A percentile compares a stretch with the other conserved stretches of the same genome.
phyloP scores from a whole-genome alignment of 129 eudicot genomes.

The Tagetes patula region DNA sequence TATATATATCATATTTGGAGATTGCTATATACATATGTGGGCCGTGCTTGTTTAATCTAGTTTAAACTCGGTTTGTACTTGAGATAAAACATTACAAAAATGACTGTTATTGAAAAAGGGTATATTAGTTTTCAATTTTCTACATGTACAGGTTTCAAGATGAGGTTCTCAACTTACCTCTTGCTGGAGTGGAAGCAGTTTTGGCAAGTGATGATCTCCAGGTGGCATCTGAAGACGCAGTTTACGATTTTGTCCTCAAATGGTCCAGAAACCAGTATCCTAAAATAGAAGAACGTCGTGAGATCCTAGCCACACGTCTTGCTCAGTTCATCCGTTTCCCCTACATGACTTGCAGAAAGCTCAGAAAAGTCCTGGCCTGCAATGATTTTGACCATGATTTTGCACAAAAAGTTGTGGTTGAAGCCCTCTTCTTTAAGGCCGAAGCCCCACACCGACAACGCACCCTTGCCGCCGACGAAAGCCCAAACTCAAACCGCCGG shows the following conservation, averaged over 20 bases:
- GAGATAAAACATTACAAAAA: background rate
- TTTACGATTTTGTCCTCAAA: constrained; percentile 70
- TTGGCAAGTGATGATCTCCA: constrained; percentile 73
- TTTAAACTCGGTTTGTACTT: background rate
- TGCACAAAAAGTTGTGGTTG: constrained; percentile 65
- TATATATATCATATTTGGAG: background rate
- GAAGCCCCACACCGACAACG: constrained; percentile 84
- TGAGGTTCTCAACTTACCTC: constrained; percentile 66
- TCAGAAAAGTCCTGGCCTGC: constrained; percentile 70
- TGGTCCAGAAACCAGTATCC: constrained; percentile 68
- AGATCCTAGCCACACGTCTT: constrained; percentile 63
- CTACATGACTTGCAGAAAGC: constrained; percentile 76
- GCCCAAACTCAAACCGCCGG: constrained; percentile 46
- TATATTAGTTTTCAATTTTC: background rate
- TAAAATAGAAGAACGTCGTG: constrained; percentile 67
- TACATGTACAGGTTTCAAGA: constrained; percentile 57
- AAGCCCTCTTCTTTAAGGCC: constrained; percentile 78
- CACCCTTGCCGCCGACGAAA: constrained; percentile 52
- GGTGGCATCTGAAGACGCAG: constrained; percentile 87
- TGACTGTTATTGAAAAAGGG: background rate
- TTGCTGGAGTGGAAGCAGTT: constrained; percentile 76
- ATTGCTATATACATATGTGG: background rate
- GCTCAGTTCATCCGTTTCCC: constrained; percentile 78
- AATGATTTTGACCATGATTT: constrained; percentile 70
- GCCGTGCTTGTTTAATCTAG: background rate